These are phyloP conservation scores for Tieghemiomyces parasiticus DNA, from an alignment of 192 early-diverging fungal species.

Conservation along the genomic window DNA sequence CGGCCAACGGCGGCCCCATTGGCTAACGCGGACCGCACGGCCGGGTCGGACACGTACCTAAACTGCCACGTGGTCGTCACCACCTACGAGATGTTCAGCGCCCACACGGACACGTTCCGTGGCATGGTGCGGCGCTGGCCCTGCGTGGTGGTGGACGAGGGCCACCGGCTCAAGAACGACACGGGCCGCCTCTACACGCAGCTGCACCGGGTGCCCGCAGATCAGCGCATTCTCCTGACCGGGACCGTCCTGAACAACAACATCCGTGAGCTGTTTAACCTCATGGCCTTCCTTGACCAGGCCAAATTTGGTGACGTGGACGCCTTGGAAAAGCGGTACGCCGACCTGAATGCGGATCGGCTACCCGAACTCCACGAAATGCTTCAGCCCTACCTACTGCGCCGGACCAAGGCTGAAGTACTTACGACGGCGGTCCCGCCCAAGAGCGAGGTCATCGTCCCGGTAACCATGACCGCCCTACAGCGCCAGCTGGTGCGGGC, in stretches of 20 bases:
- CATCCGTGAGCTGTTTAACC: conserved; percentile 67
- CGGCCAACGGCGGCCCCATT: conserved; percentile 49
- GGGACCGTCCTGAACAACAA: conserved; percentile 85
- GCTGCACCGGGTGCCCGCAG: conserved; percentile 28
- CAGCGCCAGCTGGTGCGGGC: conserved; percentile 58
- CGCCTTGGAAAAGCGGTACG: conserved; percentile 35
- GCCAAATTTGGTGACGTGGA: conserved; percentile 38
- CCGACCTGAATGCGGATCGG: conserved; percentile 28
- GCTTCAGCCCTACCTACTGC: conserved; percentile 51
- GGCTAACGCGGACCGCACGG: background rate
- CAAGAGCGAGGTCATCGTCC: conserved; percentile 56
- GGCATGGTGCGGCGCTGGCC: conserved; percentile 38
- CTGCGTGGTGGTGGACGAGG: conserved; percentile 57
- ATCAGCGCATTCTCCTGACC: conserved; percentile 56
- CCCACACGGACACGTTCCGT: conserved; percentile 26
- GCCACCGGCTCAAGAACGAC: conserved; percentile 65
- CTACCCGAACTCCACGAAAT: conserved; percentile 53
- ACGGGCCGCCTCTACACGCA: conserved; percentile 36
- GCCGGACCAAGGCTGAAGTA: conserved; percentile 48
- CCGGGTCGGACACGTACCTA: conserved; percentile 12
- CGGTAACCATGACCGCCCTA: conserved; percentile 42
- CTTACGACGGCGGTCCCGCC: conserved; percentile 37
- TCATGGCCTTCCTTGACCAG: conserved; percentile 72
- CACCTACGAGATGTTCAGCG: conserved; percentile 40
- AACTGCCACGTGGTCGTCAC: conserved; percentile 58